phyloP scores from a whole-genome alignment of 2,329 filamentous ascomycete species.

The Harringtonia aguacate region DNA sequence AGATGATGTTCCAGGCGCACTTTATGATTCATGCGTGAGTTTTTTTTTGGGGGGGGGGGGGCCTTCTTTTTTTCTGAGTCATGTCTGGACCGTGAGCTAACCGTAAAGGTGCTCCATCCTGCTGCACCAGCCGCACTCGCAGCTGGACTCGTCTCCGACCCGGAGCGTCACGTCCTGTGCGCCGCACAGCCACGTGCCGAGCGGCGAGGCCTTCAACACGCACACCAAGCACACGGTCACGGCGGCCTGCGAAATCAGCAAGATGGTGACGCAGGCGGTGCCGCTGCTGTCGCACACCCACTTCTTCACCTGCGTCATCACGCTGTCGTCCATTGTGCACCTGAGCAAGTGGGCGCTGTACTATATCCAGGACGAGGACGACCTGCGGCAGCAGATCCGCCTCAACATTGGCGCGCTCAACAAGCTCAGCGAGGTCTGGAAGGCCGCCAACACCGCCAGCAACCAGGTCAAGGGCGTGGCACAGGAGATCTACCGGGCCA shows the following conservation, averaged over 20 bases:
- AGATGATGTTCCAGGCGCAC: conserved; percentile 85
- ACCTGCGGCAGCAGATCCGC: conserved; percentile 62
- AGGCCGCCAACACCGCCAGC: conserved; percentile 57
- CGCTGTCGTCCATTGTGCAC: conserved; percentile 70
- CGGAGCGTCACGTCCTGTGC: conserved; percentile 55
- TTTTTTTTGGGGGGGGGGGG: neutral
- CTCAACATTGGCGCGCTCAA: conserved; percentile 70
- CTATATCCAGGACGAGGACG: conserved; percentile 52
- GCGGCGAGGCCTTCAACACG: conserved; percentile 43
- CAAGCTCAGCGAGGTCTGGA: conserved; percentile 59
- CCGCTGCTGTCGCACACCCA: conserved; percentile 65
- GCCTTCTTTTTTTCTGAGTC: no score
- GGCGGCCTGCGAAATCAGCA: conserved; percentile 67
- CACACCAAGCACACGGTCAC: conserved; percentile 75
- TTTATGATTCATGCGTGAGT: conserved; percentile 58
- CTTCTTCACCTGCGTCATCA: conserved; percentile 74
- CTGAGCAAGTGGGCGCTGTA: conserved; percentile 66
- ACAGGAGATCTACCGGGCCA: conserved; percentile 57
- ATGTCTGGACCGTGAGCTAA: neutral
- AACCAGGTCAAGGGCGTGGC: conserved; percentile 68
- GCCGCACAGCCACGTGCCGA: conserved; percentile 40
- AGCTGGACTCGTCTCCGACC: conserved; percentile 53
- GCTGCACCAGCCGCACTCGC: conserved; percentile 69
- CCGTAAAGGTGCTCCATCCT: conserved; percentile 53
- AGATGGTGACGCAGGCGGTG: conserved; percentile 63